These are phyloP conservation scores for Zizania latifolia DNA, from an alignment of 176 grass and related monocot genomes.

Conservation along the genomic window DNA sequence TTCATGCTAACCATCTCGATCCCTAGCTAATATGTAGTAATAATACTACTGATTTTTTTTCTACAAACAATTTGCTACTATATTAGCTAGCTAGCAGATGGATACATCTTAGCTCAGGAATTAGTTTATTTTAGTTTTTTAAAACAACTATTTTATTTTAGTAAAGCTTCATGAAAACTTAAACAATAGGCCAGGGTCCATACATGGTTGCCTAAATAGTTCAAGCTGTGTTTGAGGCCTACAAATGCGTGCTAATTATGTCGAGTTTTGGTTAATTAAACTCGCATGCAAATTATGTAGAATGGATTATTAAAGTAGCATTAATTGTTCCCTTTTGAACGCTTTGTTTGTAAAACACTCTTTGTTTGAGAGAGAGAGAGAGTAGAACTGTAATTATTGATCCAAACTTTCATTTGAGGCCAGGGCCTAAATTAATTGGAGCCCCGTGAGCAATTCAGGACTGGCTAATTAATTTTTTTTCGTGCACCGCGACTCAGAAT, in stretches of 20 bases:
- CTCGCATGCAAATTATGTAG: no score
- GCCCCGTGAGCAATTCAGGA: neutral
- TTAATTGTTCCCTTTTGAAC: neutral
- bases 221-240: neutral
- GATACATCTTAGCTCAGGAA: no score
- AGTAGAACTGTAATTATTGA: neutral
- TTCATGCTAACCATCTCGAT: no score
- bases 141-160: neutral
- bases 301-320: neutral
- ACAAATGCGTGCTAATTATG: neutral
- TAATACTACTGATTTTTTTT: no score
- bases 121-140: no score
- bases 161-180: neutral
- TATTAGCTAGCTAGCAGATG: no score
- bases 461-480: neutral
- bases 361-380: no score
- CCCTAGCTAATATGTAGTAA: no score
- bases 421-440: neutral
- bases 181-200: neutral
- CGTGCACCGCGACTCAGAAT: no score
- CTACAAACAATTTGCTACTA: no score
- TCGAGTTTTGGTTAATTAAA: no score
- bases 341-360: neutral
- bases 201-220: neutral
- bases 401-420: neutral